Evolutionary conservation across 169 alveolate genomes (phyloP), one percentile per base, ranked within the genome.

Genomic region (Eimeria brunetti): DNA sequence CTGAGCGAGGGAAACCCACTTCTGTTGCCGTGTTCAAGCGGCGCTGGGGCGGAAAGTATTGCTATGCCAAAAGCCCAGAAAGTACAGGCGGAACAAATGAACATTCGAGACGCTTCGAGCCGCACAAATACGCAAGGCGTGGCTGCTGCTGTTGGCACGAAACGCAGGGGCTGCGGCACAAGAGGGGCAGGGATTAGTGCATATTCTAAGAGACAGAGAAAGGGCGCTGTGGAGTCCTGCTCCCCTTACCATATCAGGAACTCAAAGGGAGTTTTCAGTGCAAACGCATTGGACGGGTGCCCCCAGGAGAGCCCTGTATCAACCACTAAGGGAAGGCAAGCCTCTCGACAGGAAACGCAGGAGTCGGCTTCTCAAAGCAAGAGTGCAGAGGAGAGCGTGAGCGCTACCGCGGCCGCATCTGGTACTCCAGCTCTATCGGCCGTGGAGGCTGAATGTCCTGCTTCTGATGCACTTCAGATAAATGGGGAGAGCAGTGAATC

Each of bases 1-100:
- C 92, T 85, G 27, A 44, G 76, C 64, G 81, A 85, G 27, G 92
- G 92, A 18, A 85, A 85, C 81, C 92, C 92, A 38, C 92, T 85
- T 12, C 76, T 85, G 38, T 27, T 44, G 67, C 92, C 58, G 30
- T 60, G 44, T 27, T 24, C 81, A 3, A 41, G 49, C 41, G 92
- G 60, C 33, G 53, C 24, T n/a, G 71, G 69, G 53, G 33, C 73
- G 75, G 27, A 20, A 36, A 11, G 53, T 20, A 36, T 53, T 14
- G 89, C 3, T 12, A n/a, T 33, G 44, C 44, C 89, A 14, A 46
- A 46, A 49, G 36, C 41, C 64, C 41, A 46, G 60, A 76, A n/a
- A 27, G 27, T 2, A 69, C 80, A 78, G 64, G 51, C 5, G 90
- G 90, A 83, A 16, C 36, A 56, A 14, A 18, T 22, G 76, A 56